These are phyloP conservation scores for Penicillium sp. DNA, from an alignment of 2,329 filamentous ascomycete genomes.

Conservation along the genomic window DNA sequence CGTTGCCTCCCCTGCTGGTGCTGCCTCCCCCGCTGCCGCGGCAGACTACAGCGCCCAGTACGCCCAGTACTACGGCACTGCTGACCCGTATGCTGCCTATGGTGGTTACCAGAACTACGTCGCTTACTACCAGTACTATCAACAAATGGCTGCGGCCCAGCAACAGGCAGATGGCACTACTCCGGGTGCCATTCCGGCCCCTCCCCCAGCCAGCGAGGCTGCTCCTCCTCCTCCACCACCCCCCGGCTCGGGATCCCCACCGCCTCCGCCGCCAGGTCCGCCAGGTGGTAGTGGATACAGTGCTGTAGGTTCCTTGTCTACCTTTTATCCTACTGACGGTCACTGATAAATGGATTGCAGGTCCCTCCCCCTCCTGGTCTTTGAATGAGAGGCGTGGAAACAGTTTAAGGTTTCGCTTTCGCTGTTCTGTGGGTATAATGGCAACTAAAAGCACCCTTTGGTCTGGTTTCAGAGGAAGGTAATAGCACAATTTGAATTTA, in stretches of 20 bases:
- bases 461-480: conserved; percentile 11
- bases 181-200: conserved; percentile 54
- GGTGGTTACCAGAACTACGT: conserved; percentile 77
- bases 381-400: conserved; percentile 22
- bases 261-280: conserved; percentile 50
- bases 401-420: neutral
- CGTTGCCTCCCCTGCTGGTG: conserved; percentile 27
- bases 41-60: conserved; percentile 77
- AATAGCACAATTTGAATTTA: conserved; percentile 15
- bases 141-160: conserved; percentile 55
- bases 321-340: neutral
- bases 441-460: conserved; percentile 10
- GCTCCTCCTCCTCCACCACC: conserved; percentile 65
- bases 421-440: neutral
- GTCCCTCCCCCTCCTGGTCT: conserved; percentile 53
- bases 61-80: conserved; percentile 71
- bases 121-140: conserved; percentile 64
- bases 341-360: conserved; percentile 26
- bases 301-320: conserved; percentile 51
- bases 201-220: conserved; percentile 53
- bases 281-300: conserved; percentile 50
- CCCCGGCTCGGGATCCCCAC: conserved; percentile 57
- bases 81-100: conserved; percentile 85
- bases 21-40: conserved; percentile 30
- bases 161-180: conserved; percentile 47